Evolutionary conservation across 176 grass and related monocot genomes (phyloP), one percentile per base, ranked within the genome.

Genomic region (Oryza officinalis): DNA sequence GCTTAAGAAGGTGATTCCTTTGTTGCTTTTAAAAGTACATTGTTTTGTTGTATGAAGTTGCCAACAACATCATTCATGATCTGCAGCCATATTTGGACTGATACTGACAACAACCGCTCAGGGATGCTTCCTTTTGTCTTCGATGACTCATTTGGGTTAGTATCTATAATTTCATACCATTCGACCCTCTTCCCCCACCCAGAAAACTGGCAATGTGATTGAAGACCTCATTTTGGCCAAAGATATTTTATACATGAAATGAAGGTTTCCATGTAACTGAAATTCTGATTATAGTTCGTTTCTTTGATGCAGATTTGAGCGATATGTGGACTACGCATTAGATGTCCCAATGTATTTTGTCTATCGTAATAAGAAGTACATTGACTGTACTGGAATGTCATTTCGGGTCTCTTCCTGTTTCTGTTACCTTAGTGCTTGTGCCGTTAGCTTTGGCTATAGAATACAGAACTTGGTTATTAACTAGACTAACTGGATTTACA

Each of bases 91-190:
- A 87, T 96, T 28, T 99, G 96, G 96, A 99, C 96, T 33, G 96
- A 99, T 85, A 99, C 96, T 63, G 96, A 99, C 67, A 99, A 99
- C 86, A 92, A 99, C 68, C 93, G 96, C n/a, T 38, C 93, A 31
- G 96, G 93, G 63, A 99, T 99, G 96, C 93, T 99, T 84, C 95
- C 95, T 67, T 97, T 97, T 91, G 95, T 97, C 71, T 97, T 94
- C 35, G 86, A 97, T 26, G 76, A 89, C 43, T 84, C 92, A 75
- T 97, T 94, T 87, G 95, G 95, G 95, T 94, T 83, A 85, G 88
- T 52, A 82, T 68, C 22, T 25, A 23, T 61, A 25, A 61, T 61
- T 8, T 54, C 50, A 73, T 79, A 2, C 41, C 23, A 71, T 43
- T 67, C 12, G 11, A 47, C 27, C 27, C 4, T 59, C 1, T 65